A percentile compares a stretch with the other conserved stretches of the same genome.
Evolutionary conservation across 1,284 basidiomycete genomes (phyloP).

Genomic region (Schizophyllum amplum): DNA sequence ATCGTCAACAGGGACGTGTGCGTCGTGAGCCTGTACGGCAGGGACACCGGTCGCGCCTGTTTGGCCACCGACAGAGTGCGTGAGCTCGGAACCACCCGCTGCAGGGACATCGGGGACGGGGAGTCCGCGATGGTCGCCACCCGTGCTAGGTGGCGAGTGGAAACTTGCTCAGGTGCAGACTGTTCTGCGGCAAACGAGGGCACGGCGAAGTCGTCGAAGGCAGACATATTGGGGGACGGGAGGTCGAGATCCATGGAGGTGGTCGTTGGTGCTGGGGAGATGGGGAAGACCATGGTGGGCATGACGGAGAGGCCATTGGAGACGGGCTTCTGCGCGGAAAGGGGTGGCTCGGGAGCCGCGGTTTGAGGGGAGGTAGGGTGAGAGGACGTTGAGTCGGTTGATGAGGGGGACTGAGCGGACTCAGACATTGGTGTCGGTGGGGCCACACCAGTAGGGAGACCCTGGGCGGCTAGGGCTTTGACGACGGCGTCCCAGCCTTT

Average conservation of each 20-base stretch:
- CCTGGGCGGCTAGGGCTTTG: conserved; percentile 63
- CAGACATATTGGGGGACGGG: conserved; percentile 33
- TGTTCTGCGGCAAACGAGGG: conserved; percentile 19
- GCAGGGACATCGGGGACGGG: conserved; percentile 66
- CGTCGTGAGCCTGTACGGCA: conserved; percentile 3
- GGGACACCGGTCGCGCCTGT: neutral
- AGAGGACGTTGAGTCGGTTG: conserved; percentile 20
- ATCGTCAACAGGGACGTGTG: conserved; percentile 35
- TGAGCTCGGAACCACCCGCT: conserved; percentile 66
- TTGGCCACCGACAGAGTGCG: conserved; percentile 16
- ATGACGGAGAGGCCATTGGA: conserved; percentile 12
- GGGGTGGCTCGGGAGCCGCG: conserved; percentile 3
- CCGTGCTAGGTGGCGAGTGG: conserved; percentile 93
- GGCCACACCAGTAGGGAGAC: conserved; percentile 34
- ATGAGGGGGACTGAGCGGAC: conserved; percentile 17
- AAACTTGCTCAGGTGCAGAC: conserved; percentile 32
- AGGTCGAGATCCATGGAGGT: conserved; percentile 28
- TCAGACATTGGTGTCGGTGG: conserved; percentile 17
- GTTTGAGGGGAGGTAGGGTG: conserved; percentile 13
- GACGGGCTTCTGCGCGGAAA: conserved; percentile 10
- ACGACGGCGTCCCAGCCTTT: conserved; percentile 72
- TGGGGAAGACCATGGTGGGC: conserved; percentile 27
- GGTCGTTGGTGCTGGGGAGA: conserved; percentile 43
- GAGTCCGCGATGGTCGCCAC: conserved; percentile 68
- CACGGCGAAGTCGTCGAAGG: conserved; percentile 21